Evolutionary conservation across 148 eudicot genomes (phyloP), one percentile per base, ranked within the genome.

Genomic region (Camellia lanceoleosa): DNA sequence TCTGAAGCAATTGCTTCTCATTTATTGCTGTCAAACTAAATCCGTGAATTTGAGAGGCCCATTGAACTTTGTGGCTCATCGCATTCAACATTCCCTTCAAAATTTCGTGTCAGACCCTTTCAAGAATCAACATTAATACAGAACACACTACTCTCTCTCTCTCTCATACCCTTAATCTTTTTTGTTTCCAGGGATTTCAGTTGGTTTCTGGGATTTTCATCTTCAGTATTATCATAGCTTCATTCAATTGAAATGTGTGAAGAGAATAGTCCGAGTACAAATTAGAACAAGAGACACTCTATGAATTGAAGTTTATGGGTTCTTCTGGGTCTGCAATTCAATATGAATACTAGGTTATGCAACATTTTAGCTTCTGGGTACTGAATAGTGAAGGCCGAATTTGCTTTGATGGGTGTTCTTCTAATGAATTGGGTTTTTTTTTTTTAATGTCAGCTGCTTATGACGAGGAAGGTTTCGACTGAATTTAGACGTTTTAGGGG

Each of bases 1-100:
- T 64, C 9, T 69, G 75, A 81, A 81, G 86, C 82, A 81, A 71
- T 62, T 71, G 78, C 84, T 78, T 73, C 65, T 86, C 86, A 86
- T 83, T 87, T 70, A 87, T 77, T 87, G 80, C 46, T 20, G 18
- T 55, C 73, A 72, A 55, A 44, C 65, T n/a, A 30, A 56, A 60
- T 55, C 82, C 86, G 83, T 83, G 80, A 75, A 12, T 74, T 41
- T 44, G 67, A 13, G 42, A 12, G 79, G 14, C 38, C 76, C 19
- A 41, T 55, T 81, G 43, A 43, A 69, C 11, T 67, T 79, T 49
- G 7, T 77, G 63, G 71, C 56, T 47, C 75, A 13, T 79, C n/a
- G 82, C 85, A 75, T 83, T 83, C 61, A 80, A 78, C 49, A 42
- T 71, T 71, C 58, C 73, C 80, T 64, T 54, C 5, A 47, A 55